Evolutionary conservation across 306 rosid species (phyloP).

Genomic region (Gleditsia sinensis): DNA sequence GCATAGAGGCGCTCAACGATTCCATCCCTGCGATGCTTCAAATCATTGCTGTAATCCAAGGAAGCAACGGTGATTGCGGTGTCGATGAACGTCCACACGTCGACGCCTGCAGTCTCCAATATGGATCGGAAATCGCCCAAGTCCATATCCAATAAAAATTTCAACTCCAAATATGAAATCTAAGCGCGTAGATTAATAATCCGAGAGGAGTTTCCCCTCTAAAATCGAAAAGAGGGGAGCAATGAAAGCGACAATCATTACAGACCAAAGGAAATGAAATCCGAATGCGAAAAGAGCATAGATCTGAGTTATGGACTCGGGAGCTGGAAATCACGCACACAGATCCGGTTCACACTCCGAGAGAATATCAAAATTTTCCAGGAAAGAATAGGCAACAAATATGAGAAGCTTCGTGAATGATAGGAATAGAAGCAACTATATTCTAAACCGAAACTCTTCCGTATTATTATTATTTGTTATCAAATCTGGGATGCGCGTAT

Average conservation of each 20-base stretch:
- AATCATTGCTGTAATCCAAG: slow-evolving; percentile 50
- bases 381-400: background rate
- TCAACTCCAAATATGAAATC: background rate
- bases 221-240: background rate
- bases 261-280: background rate
- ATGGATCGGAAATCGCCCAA: slow-evolving; percentile 72
- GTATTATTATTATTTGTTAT: background rate
- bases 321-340: background rate
- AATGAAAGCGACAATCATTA: background rate
- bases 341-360: background rate
- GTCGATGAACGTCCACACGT: slow-evolving; percentile 73
- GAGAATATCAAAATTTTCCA: background rate
- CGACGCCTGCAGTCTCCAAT: slow-evolving; percentile 64
- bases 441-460: background rate
- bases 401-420: background rate
- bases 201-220: background rate
- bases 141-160: slow-evolving; percentile 48
- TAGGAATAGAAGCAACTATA: background rate
- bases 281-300: background rate
- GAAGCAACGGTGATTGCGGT: slow-evolving; percentile 78
- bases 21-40: slow-evolving; percentile 72
- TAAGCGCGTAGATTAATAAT: background rate
- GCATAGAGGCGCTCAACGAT: slow-evolving; percentile 74
- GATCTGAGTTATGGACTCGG: slow-evolving; percentile 16
- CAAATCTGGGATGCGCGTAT: background rate